Evolutionary conservation across 371 early-diverging fungal species (phyloP).

Genomic region (Mucor lusitanicus): DNA sequence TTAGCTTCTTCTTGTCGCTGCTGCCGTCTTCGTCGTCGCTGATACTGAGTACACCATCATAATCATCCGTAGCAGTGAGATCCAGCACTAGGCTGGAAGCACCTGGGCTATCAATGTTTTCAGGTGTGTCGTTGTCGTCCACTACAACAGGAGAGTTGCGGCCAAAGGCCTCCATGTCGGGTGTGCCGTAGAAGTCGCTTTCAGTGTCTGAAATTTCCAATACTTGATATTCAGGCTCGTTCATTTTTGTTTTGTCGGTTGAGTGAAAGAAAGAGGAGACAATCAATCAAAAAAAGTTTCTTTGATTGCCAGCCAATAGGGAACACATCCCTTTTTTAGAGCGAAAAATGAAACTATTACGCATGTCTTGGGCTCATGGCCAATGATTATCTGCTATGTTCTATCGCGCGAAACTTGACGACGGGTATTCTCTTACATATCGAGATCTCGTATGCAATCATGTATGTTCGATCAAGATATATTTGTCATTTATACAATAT

Average conservation of each 20-base stretch:
- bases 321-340: background rate
- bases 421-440: no score
- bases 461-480: no score
- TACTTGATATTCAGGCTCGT: background rate
- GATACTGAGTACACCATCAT: background rate
- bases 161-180: background rate
- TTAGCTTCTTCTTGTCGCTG: background rate
- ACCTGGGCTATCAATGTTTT: background rate
- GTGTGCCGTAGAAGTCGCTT: background rate
- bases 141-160: background rate
- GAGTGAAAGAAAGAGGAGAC: background rate
- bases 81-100: slow-evolving; percentile 10
- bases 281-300: background rate
- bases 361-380: background rate
- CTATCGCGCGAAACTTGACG: no score
- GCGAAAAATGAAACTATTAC: background rate
- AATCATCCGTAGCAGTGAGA: slow-evolving; percentile 17
- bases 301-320: background rate
- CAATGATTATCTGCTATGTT: no score
- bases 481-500: no score
- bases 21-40: background rate
- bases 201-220: slow-evolving; percentile 1
- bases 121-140: background rate
- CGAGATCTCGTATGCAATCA: no score
- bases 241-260: background rate